Evolutionary conservation across 805 yeast species (phyloP).

Genomic region (Cyberlindnera meyerae): DNA sequence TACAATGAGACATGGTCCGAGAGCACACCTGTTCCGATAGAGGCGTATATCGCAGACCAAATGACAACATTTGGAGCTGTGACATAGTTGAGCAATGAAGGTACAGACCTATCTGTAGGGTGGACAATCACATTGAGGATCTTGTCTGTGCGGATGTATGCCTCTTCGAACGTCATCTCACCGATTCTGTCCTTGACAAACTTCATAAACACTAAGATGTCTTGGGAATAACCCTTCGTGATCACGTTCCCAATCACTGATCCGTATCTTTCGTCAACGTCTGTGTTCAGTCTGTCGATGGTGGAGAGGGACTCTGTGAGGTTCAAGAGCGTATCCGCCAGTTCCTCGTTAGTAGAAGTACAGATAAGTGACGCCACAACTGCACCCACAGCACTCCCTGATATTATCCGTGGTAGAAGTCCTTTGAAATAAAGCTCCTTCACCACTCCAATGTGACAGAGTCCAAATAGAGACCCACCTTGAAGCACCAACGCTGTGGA

Average conservation of each 20-base stretch:
- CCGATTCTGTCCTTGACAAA: conserved; percentile 75
- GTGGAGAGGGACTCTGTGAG: conserved; percentile 39
- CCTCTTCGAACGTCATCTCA: conserved; percentile 89
- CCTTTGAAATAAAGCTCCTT: conserved; percentile 73
- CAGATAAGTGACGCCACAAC: conserved; percentile 86
- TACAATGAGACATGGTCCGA: conserved; percentile 49
- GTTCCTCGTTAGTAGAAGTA: conserved; percentile 61
- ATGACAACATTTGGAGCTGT: conserved; percentile 91
- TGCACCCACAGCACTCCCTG: conserved; percentile 94
- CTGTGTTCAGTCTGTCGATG: conserved; percentile 42
- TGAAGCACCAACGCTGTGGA: conserved; percentile 86
- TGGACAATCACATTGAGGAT: conserved; percentile 81
- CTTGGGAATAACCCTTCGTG: conserved; percentile 81
- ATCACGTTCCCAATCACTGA: conserved; percentile 71
- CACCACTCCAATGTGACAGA: conserved; percentile 91
- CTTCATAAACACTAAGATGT: conserved; percentile 70
- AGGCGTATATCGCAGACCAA: conserved; percentile 86
- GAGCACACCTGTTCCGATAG: conserved; percentile 68
- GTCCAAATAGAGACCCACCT: conserved; percentile 92
- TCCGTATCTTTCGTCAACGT: conserved; percentile 56
- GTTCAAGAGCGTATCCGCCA: conserved; percentile 37
- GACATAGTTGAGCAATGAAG: conserved; percentile 76
- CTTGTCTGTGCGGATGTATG: conserved; percentile 72
- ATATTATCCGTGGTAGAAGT: conserved; percentile 75
- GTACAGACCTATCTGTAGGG: conserved; percentile 67